A percentile compares a stretch with the other conserved stretches of the same genome.
These are phyloP conservation scores for Anastatica hierochuntica DNA, from an alignment of 345 rosid species.

Conservation along the genomic window DNA sequence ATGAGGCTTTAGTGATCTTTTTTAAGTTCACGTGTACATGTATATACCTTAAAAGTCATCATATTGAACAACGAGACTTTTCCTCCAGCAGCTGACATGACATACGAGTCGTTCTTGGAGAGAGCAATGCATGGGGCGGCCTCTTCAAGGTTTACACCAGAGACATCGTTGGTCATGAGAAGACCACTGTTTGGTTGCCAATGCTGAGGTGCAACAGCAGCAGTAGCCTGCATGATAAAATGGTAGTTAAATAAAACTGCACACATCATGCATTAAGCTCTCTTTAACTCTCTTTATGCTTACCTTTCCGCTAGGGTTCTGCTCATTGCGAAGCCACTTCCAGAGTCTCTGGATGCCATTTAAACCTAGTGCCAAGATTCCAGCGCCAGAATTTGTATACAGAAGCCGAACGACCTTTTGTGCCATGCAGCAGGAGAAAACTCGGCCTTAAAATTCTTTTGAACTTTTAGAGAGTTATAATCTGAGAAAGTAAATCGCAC, in stretches of 20 bases:
- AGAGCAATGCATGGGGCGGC: constrained; percentile 87
- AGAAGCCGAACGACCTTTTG: constrained; percentile 73
- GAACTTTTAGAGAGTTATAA: neutral
- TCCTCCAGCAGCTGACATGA: constrained; percentile 90
- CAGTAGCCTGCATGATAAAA: constrained; percentile 52
- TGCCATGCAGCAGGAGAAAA: constrained; percentile 7
- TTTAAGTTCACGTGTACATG: neutral
- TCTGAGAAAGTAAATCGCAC: neutral
- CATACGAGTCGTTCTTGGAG: constrained; percentile 85
- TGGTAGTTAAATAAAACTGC: neutral
- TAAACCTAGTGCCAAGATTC: constrained; percentile 76
- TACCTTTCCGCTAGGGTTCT: constrained; percentile 83
- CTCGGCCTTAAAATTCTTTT: neutral
- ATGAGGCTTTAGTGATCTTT: neutral
- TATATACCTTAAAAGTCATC: constrained; percentile 77
- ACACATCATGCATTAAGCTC: neutral
- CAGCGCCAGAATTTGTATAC: constrained; percentile 76
- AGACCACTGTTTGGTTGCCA: constrained; percentile 95
- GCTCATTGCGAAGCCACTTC: constrained; percentile 70
- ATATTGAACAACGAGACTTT: constrained; percentile 82
- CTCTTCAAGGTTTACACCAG: constrained; percentile 74
- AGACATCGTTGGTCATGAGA: constrained; percentile 69
- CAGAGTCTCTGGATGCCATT: constrained; percentile 64
- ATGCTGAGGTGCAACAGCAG: constrained; percentile 59
- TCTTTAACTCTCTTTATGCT: neutral